These are phyloP conservation scores for Ceratocystis diversiconidia DNA, from an alignment of 2,329 filamentous ascomycete species.

Conservation along the genomic window DNA sequence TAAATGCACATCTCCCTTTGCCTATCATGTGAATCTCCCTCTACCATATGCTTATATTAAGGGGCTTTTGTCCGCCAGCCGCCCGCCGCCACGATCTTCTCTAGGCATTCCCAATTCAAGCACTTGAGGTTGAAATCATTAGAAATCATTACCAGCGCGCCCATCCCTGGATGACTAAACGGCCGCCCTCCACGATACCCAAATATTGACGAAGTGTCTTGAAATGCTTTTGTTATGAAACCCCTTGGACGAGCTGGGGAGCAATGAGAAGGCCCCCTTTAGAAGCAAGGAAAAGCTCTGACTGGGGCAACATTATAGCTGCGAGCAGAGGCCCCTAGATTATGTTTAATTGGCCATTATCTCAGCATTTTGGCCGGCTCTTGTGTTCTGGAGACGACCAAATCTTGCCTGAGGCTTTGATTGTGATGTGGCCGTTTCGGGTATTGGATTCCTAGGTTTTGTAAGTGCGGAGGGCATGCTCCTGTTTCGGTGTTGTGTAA, in stretches of 20 bases:
- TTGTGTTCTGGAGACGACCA: neutral
- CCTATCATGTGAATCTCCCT: neutral
- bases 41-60: neutral
- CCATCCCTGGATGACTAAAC: neutral
- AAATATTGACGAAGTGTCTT: neutral
- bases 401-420: neutral
- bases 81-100: neutral
- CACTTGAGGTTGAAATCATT: neutral
- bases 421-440: neutral
- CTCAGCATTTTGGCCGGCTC: neutral
- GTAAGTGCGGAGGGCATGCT: neutral
- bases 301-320: neutral
- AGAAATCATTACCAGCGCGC: neutral
- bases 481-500: neutral
- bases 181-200: neutral
- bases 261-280: neutral
- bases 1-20: neutral
- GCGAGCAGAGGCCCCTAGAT: neutral
- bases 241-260: neutral
- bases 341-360: neutral
- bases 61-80: neutral
- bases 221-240: neutral
- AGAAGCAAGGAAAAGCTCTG: neutral
- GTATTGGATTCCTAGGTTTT: neutral
- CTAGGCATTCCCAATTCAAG: neutral